phyloP scores from a whole-genome alignment of 352 stramenopile species.

The Globisporangium cederbergense region DNA sequence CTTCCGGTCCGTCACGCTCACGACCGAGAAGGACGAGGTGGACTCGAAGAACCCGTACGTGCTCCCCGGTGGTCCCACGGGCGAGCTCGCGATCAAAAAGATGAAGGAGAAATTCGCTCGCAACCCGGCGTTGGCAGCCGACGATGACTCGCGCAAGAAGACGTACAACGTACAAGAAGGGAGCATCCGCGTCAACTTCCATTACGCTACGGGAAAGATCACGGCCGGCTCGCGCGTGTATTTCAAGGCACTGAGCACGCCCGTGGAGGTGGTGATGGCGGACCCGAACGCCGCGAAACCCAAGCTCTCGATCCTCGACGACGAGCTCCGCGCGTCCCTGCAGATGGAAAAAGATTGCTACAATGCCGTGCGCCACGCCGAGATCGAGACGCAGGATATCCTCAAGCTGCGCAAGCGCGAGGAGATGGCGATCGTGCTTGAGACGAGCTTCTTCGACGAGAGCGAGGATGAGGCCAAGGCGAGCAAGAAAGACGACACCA shows the following conservation, averaged over 20 bases:
- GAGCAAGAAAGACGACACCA: conserved; percentile 60
- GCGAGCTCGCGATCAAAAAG: conserved; percentile 87
- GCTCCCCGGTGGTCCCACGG: conserved; percentile 58
- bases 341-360: conserved; percentile 93
- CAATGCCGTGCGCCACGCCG: conserved; percentile 71
- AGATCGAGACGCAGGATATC: conserved; percentile 90
- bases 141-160: conserved; percentile 87
- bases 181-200: conserved; percentile 86
- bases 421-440: conserved; percentile 81
- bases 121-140: conserved; percentile 41
- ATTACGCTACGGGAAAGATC: conserved; percentile 92
- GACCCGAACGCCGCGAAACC: conserved; percentile 61
- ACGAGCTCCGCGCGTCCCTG: conserved; percentile 58
- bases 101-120: conserved; percentile 93
- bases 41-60: conserved; percentile 80
- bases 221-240: conserved; percentile 79
- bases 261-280: conserved; percentile 70
- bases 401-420: conserved; percentile 86
- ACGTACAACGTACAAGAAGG: conserved; percentile 90
- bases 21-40: conserved; percentile 70
- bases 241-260: conserved; percentile 65
- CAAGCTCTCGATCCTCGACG: conserved; percentile 74
- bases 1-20: conserved; percentile 80
- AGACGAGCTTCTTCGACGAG: conserved; percentile 84
- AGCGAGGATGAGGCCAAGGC: conserved; percentile 61